Evolutionary conservation across 495 filamentous ascomycete genomes (phyloP).

Genomic region (Penicillium samsonianum): DNA sequence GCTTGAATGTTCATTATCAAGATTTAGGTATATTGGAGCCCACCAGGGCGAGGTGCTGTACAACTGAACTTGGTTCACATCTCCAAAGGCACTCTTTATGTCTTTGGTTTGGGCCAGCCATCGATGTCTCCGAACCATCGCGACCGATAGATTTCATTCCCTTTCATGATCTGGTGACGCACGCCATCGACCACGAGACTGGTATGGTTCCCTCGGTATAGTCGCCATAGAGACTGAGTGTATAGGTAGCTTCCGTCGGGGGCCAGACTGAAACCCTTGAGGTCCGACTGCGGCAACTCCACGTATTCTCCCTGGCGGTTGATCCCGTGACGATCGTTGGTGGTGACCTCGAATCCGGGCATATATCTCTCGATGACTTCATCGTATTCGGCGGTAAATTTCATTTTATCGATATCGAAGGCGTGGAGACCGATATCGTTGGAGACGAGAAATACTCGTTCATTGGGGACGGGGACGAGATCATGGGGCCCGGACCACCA

Average conservation of each 20-base stretch:
- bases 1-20: background rate
- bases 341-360: slow-evolving; percentile 31
- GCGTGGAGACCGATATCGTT: slow-evolving; percentile 28
- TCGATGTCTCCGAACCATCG: slow-evolving; percentile 33
- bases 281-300: slow-evolving; percentile 30
- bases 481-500: slow-evolving; percentile 36
- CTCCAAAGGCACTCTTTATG: background rate
- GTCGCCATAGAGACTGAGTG: slow-evolving; percentile 29
- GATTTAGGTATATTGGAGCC: background rate
- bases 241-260: slow-evolving; percentile 32
- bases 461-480: slow-evolving; percentile 31
- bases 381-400: slow-evolving; percentile 17
- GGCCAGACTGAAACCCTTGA: slow-evolving; percentile 34
- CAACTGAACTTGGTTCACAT: background rate
- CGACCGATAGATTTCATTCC: slow-evolving; percentile 36
- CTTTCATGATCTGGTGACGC: slow-evolving; percentile 23
- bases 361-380: slow-evolving; percentile 27
- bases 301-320: slow-evolving; percentile 23
- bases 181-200: slow-evolving; percentile 28
- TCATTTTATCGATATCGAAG: slow-evolving; percentile 26
- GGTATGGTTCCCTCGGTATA: slow-evolving; percentile 28
- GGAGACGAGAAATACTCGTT: slow-evolving; percentile 31
- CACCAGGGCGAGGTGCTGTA: background rate
- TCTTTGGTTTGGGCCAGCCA: slow-evolving; percentile 33
- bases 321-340: slow-evolving; percentile 27